Base-by-base conservation (phyloP, 2,329 filamentous ascomycete species). In the Microcyclosporella mali region DNA sequence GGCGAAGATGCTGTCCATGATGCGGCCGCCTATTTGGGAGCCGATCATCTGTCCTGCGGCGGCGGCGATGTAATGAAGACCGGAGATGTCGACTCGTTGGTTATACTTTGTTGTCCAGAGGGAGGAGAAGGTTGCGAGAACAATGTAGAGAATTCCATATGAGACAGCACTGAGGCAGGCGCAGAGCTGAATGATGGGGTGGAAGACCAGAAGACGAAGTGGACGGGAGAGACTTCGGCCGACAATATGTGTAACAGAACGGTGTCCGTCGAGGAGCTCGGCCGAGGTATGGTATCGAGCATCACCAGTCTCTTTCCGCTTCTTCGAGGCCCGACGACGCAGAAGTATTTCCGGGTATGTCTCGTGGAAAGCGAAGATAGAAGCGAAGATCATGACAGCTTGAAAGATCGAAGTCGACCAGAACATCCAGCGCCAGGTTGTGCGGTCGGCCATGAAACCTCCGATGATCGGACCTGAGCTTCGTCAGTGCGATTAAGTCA, bases 241-340 rank as follows among this genome's bases (percentile, higher is more conserved):
- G 1, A 58, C 65, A 64, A 4, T 63, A 1, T 27, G 16, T 11
- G 33, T 12, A 10, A 42, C 21, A 3, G 45, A 45, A 9, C 25
- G 30, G 4, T 41, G 39, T 10, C 30, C 40, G 34, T 49, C 37
- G 2, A 43, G 39, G 15, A 42, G 30, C 32, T 49, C 49, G n/a
- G 35, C 36, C 1, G 41, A 85, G 1, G 86, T 89, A 34, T 86
- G 15, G 35, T 66, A 66, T 8, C 57, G 50, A 1, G 53, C 8
- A 41, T 70, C 62, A 18, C 61, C 64, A 3, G 60, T 67, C 27
- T 64, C 55, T 18, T 61, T 60, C 3, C 66, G 62, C 11, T 67
- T 46, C 16, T 46, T 43, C 32, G 59, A 47, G 2, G 67, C 66
- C 39, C 65, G 66, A 2, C 55, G 52, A 37, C 64, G 61, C 6